Conservation (phyloP, 495 filamentous ascomycete genomes). For the Cenococcum geophilum region DNA sequence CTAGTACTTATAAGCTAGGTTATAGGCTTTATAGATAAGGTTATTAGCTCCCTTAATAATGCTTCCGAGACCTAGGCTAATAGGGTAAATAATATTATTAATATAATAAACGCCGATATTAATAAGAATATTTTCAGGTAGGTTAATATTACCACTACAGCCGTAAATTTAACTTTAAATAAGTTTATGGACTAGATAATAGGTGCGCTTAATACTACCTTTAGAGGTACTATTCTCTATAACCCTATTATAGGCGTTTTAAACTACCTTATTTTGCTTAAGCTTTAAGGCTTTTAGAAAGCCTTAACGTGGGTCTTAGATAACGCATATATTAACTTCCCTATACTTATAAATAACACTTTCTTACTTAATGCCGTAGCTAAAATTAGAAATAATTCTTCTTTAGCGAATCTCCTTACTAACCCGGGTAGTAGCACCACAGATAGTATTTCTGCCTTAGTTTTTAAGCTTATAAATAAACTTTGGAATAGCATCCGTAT, state of each 20-base stretch:
- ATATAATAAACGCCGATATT: no score
- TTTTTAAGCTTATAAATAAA: slow-evolving; percentile 57
- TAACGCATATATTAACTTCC: slow-evolving; percentile 68
- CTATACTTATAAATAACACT: no score
- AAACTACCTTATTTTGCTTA: slow-evolving; percentile 40
- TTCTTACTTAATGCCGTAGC: no score
- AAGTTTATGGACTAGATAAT: no score
- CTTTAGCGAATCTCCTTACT: slow-evolving; percentile 66
- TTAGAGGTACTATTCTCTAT: no score
- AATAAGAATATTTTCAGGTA: no score
- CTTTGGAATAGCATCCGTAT: slow-evolving; percentile 58
- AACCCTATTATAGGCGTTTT: no score
- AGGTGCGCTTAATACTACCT: no score
- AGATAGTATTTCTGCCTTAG: slow-evolving; percentile 72
- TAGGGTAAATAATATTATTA: slow-evolving; percentile 67
- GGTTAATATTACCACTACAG: no score
- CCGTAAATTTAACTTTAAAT: no score
- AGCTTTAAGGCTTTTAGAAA: slow-evolving; percentile 56
- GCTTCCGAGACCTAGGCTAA: slow-evolving; percentile 72
- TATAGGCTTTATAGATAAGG: slow-evolving; percentile 71
- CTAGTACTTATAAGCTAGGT: slow-evolving; percentile 72
- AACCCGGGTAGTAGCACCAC: slow-evolving; percentile 60
- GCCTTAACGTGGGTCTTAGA: slow-evolving; percentile 86
- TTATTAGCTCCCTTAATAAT: no score
- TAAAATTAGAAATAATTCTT: no score